These are phyloP conservation scores for Zygoascus biomembranicola DNA, from an alignment of 805 yeast genomes.

Conservation along the genomic window DNA sequence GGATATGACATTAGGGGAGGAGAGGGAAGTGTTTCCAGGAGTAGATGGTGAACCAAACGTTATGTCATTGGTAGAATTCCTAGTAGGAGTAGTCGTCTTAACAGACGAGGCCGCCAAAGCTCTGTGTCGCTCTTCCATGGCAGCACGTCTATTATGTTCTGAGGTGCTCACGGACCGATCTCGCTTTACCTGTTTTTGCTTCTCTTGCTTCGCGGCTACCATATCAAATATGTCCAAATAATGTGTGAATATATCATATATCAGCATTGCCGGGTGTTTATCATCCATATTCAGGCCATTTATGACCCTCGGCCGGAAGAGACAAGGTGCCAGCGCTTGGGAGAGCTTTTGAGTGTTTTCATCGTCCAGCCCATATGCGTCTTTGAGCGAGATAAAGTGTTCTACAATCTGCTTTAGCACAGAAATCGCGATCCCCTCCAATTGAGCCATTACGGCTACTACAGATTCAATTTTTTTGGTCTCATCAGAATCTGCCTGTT, in stretches of 20 bases:
- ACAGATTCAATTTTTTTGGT: constrained; percentile 3
- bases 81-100: not conserved
- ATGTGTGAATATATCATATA: constrained; percentile 20
- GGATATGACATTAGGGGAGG: not conserved
- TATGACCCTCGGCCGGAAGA: constrained; percentile 26
- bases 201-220: constrained; percentile 5
- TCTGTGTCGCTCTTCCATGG: constrained; percentile 18
- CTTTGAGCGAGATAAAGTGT: constrained; percentile 1
- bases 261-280: constrained; percentile 22
- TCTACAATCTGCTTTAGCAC: not conserved
- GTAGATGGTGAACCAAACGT: not conserved
- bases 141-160: constrained; percentile 17
- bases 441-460: not conserved
- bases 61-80: not conserved
- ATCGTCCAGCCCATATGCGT: not conserved
- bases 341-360: constrained; percentile 13
- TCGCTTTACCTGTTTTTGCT: constrained; percentile 9
- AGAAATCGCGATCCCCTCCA: not conserved
- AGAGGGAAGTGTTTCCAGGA: not conserved
- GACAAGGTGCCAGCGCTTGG: constrained; percentile 18
- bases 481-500: constrained; percentile 11
- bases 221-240: constrained; percentile 18
- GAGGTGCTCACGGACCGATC: constrained; percentile 16
- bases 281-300: constrained; percentile 23
- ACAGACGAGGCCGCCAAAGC: not conserved